These are phyloP conservation scores for Potentilla sterilis DNA, from an alignment of 306 rosid species.

Conservation along the genomic window DNA sequence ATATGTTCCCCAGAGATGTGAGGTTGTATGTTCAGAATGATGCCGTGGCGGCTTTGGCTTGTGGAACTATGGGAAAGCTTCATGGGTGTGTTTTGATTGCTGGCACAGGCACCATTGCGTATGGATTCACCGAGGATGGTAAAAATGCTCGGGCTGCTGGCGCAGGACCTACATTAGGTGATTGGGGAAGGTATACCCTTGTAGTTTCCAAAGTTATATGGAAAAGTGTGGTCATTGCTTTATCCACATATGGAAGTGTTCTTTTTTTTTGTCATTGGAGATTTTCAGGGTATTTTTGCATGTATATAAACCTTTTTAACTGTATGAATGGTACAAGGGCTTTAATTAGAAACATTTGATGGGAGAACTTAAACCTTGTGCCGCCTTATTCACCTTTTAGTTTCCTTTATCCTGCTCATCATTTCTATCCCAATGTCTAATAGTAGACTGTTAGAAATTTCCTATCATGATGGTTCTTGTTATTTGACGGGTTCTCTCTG, in stretches of 20 bases:
- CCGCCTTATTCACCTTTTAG: not conserved
- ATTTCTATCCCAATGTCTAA: not conserved
- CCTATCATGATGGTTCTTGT: not conserved
- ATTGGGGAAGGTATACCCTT: conserved; percentile 87
- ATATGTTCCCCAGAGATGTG: conserved; percentile 69
- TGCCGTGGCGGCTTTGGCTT: conserved; percentile 93
- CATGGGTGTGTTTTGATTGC: conserved; percentile 95
- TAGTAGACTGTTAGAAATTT: not conserved
- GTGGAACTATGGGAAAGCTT: conserved; percentile 90
- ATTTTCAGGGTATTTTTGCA: not conserved
- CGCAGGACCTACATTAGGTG: conserved; percentile 94
- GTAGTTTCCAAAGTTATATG: not conserved
- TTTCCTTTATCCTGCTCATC: not conserved
- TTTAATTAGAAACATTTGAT: not conserved
- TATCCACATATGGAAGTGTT: not conserved
- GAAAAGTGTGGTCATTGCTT: not conserved
- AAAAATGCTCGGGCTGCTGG: conserved; percentile 94
- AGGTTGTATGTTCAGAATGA: conserved; percentile 83
- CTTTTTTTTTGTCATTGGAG: not conserved
- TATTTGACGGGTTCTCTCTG: not conserved
- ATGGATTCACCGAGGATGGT: conserved; percentile 87
- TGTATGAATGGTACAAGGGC: not conserved
- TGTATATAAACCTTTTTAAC: not conserved
- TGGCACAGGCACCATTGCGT: conserved; percentile 91
- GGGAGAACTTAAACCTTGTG: not conserved